Evolutionary conservation across 768 basidiomycete genomes (phyloP), one percentile per base, ranked within the genome.

Genomic region (Macrocybe gigantea): DNA sequence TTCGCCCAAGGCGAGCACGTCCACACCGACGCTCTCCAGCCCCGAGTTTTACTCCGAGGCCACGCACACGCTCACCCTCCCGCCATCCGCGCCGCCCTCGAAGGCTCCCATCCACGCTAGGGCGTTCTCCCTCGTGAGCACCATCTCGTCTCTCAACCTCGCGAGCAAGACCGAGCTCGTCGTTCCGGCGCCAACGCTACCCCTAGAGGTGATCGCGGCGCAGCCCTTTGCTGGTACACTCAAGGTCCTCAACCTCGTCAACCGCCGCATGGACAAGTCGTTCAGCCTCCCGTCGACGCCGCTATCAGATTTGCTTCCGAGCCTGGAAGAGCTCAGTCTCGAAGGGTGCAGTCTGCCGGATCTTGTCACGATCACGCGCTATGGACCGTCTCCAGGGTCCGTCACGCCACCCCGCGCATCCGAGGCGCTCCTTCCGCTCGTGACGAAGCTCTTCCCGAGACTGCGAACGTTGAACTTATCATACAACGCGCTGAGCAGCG

Each of bases 271-370:
- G 52, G 88, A 93, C 57, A 69, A 78, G 30, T 77, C 79, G 0
- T 79, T 88, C 59, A 64, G 68, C 9, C 55, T 90, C 4, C 85
- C 86, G 2, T 49, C 54, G 11, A 42, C 60, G 5, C 44, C 58
- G 0, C 62, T 64, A 6, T n/a, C 56, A 29, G 67, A 66, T 0
- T 66, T 81, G 42, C 64, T 93, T 31, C 87, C 87, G 0, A 65
- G 62, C 33, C 65, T 93, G 32, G 88, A 91, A 60, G 90, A 90
- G 57, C 75, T 93, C 7, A 70, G 71, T 53, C 62, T 92, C 36
- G 85, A 87, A 57, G 85, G 83, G 5, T 93, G 90, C 56, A 78
- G 78, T 49, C 68, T 93, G 6, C 58, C 71, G 11, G 85, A 90
- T 56, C 55, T 61, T 1, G 72, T 89, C n/a, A 49, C 76, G 1